phyloP scores from a whole-genome alignment of 495 filamentous ascomycete genomes.

The Immersiella caudata region DNA sequence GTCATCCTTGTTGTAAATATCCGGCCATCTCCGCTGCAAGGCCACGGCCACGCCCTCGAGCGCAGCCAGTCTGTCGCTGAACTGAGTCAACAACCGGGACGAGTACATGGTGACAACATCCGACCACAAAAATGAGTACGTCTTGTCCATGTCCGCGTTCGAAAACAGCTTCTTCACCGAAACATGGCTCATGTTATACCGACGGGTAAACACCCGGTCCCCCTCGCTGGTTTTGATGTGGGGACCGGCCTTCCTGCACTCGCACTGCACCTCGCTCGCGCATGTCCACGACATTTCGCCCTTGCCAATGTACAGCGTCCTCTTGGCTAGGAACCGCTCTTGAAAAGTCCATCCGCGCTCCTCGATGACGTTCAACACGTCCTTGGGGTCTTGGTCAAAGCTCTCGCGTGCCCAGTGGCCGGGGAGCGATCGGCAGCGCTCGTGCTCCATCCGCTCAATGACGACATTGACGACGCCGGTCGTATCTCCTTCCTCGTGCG shows the following conservation, averaged over 20 bases:
- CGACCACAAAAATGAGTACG: slow-evolving; percentile 6
- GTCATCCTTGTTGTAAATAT: slow-evolving; percentile 6
- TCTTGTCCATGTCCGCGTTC: neutral
- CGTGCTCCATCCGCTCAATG: slow-evolving; percentile 11
- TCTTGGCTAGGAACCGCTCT: slow-evolving; percentile 7
- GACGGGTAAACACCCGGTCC: slow-evolving; percentile 7
- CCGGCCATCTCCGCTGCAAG: slow-evolving; percentile 5
- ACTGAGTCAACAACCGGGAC: slow-evolving; percentile 15
- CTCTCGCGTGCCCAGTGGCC: slow-evolving; percentile 3
- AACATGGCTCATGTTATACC: slow-evolving; percentile 8
- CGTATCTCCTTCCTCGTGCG: neutral
- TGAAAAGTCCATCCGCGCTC: slow-evolving; percentile 6
- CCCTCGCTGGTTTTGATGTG: slow-evolving; percentile 6
- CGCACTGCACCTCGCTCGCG: slow-evolving; percentile 9
- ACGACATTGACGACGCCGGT: neutral
- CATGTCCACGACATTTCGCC: slow-evolving; percentile 6
- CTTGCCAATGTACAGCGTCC: slow-evolving; percentile 3
- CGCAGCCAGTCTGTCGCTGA: slow-evolving; percentile 17
- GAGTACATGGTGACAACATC: slow-evolving; percentile 9
- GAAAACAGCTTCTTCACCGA: slow-evolving; percentile 11
- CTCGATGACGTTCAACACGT: slow-evolving; percentile 7
- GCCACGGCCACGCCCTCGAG: slow-evolving; percentile 16
- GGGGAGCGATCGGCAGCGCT: neutral
- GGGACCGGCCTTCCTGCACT: neutral
- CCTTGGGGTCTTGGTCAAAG: slow-evolving; percentile 1